Evolutionary conservation across 78 protist genomes (phyloP).

Genomic region (Dictyostelium purpureum): DNA sequence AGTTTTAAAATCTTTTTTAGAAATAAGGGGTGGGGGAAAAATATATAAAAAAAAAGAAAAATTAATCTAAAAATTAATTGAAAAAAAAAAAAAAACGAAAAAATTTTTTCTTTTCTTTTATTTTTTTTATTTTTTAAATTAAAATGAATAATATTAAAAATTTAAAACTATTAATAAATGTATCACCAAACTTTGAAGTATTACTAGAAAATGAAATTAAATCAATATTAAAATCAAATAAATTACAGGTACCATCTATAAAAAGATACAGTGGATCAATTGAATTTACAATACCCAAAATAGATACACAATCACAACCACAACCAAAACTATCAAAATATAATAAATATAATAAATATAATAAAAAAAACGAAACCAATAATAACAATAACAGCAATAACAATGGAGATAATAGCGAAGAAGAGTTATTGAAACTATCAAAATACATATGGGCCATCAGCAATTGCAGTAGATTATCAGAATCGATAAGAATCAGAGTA

Average conservation of each 20-base stretch:
- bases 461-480: slow-evolving; percentile 46
- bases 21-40: no score
- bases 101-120: background rate
- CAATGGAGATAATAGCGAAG: background rate
- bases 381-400: background rate
- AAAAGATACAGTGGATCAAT: background rate
- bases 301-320: no score
- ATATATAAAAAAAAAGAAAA: no score
- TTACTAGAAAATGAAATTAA: background rate
- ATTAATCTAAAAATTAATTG: no score
- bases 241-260: background rate
- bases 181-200: slow-evolving; percentile 12
- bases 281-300: background rate
- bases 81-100: no score
- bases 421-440: background rate
- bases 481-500: slow-evolving; percentile 39
- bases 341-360: no score
- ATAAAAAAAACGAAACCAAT: background rate
- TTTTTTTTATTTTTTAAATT: background rate
- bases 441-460: slow-evolving; percentile 50
- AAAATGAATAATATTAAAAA: background rate
- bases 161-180: background rate
- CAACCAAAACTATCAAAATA: no score
- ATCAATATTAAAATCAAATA: background rate
- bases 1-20: no score